These are phyloP conservation scores for Peronosclerospora sorghi DNA, from an alignment of 352 stramenopile genomes.

Conservation along the genomic window DNA sequence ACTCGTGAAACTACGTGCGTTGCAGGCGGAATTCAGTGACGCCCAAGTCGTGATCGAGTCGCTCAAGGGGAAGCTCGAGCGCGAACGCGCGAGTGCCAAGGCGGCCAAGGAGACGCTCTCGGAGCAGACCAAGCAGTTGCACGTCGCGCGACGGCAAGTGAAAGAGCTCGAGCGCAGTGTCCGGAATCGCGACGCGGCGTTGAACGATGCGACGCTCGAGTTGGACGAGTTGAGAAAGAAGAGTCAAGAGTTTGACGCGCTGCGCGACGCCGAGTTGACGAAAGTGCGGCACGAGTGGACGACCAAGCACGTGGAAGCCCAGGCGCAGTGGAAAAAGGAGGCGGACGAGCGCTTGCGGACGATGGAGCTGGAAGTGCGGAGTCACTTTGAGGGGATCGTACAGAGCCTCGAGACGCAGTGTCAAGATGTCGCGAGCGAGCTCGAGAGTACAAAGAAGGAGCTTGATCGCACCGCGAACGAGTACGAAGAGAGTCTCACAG, in stretches of 20 bases:
- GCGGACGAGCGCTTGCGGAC: conserved; percentile 53
- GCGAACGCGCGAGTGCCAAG: conserved; percentile 49
- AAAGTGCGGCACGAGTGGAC: conserved; percentile 70
- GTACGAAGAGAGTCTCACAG: conserved; percentile 70
- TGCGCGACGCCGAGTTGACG: conserved; percentile 54
- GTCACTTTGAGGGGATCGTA: conserved; percentile 55
- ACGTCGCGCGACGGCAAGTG: conserved; percentile 44
- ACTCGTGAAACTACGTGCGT: conserved; percentile 56
- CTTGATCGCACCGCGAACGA: conserved; percentile 68
- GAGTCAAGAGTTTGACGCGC: conserved; percentile 57
- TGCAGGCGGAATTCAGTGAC: conserved; percentile 59
- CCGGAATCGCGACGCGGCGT: conserved; percentile 26
- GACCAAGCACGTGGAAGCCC: conserved; percentile 56
- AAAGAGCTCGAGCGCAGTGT: conserved; percentile 69
- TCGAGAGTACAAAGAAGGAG: conserved; percentile 64
- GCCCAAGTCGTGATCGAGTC: conserved; percentile 42
- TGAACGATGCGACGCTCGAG: conserved; percentile 55
- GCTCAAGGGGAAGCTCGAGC: conserved; percentile 36
- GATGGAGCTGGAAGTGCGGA: conserved; percentile 66
- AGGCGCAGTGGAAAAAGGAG: conserved; percentile 72
- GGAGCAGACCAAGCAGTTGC: conserved; percentile 53
- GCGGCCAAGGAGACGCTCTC: conserved; percentile 73
- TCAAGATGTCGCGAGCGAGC: conserved; percentile 41
- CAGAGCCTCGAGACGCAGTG: conserved; percentile 45
- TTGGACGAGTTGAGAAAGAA: conserved; percentile 68